Conservation (phyloP, 192 early-diverging fungal genomes). For the Tieghemiomyces parasiticus region DNA sequence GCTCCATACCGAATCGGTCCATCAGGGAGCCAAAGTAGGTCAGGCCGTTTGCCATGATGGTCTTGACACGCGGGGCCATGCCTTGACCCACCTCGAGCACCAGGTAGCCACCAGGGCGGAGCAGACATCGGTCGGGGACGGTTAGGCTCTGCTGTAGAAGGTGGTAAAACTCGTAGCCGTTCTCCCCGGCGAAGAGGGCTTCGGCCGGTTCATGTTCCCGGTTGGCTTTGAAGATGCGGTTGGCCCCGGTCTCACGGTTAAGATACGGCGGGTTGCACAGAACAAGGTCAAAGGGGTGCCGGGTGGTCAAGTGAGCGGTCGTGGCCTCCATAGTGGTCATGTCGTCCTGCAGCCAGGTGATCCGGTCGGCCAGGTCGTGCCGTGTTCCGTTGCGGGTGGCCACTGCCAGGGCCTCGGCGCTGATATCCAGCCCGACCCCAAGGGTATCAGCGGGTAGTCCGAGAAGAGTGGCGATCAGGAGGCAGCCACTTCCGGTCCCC, state of each 20-base stretch:
- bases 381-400: constrained; percentile 30
- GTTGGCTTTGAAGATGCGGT: constrained; percentile 21
- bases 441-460: constrained; percentile 10
- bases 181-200: constrained; percentile 43
- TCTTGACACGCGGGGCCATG: not conserved
- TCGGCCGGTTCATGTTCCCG: constrained; percentile 39
- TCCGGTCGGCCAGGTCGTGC: constrained; percentile 21
- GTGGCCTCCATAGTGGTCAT: constrained; percentile 25
- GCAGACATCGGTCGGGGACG: not conserved
- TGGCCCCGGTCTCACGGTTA: constrained; percentile 18
- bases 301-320: constrained; percentile 10
- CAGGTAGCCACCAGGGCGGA: not conserved
- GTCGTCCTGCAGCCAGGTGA: constrained; percentile 21
- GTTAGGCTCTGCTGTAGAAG: not conserved
- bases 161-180: constrained; percentile 47
- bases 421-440: constrained; percentile 56
- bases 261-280: constrained; percentile 67
- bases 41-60: not conserved
- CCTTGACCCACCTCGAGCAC: constrained; percentile 9
- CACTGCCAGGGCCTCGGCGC: constrained; percentile 30
- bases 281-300: constrained; percentile 36
- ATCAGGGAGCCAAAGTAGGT: not conserved
- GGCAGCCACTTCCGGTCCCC: constrained; percentile 60
- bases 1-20: constrained; percentile 5
- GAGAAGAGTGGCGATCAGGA: constrained; percentile 41